Evolutionary conservation across 108 stramenopile genomes (phyloP), one percentile per base, ranked within the genome.

Genomic region (Halocafeteria seosinensis): DNA sequence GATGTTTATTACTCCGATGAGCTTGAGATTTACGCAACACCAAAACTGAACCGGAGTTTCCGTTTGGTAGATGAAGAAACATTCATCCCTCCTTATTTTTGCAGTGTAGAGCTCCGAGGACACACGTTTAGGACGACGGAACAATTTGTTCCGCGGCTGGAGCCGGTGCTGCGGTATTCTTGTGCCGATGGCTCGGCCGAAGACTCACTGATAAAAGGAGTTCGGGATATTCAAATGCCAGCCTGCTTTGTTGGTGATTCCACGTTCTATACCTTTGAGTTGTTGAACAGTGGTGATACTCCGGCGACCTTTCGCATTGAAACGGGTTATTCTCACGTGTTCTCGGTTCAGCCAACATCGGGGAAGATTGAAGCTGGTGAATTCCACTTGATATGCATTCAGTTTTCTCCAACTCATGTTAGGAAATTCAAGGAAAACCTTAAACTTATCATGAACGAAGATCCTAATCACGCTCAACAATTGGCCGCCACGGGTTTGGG

Each of bases 31-130:
- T 68, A 67, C 42, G 80, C 74, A 34, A 77, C 59, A 51, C 76
- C 77, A 38, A 71, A 79, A 36, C 76, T 71, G n/a, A 80, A 83
- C 34, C 64, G 76, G 23, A 77, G 76, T 30, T 83, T 83, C 61
- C 76, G 82, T 33, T 65, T 71, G 50, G 82, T 83, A 13, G 77
- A 74, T 34, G 82, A 83, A 59, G 55, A 50, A 42, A 71, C 73
- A 23, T 75, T 81, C 12, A 67, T 62, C 31, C 82, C 82, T 12
- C 80, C 82, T 1, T 79, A 73, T 78, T 72, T 55, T 55, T 34
- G 81, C 3, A 29, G 61, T 11, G 25, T 83, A n/a, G 61, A 38
- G 1, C 63, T 73, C 38, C n/a, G 61, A 26, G 79, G 79, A 2
- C 78, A 81, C 58, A 77, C 73, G 23, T 81, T 79, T 24, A 21